Evolutionary conservation across 2,329 filamentous ascomycete genomes (phyloP).

Genomic region (Lomentospora prolificans): DNA sequence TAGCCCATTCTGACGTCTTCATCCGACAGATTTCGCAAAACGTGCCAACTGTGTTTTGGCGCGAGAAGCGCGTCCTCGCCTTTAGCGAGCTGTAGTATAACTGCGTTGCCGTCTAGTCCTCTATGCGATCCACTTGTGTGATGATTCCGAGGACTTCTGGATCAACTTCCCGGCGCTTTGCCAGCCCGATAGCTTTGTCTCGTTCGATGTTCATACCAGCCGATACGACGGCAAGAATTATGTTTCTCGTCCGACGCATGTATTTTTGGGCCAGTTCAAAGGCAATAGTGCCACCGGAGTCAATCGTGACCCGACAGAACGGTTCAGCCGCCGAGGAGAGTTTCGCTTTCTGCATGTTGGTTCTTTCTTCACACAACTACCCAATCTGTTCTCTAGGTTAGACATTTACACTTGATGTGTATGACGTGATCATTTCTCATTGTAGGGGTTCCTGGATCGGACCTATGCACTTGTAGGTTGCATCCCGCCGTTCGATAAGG

Average conservation of each 20-base stretch:
- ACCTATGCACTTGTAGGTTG: too few relatives aligned
- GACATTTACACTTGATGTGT: too few relatives aligned
- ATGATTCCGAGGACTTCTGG: neutral
- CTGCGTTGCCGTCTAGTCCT: neutral
- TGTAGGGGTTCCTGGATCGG: too few relatives aligned
- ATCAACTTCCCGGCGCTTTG: constrained; percentile 15
- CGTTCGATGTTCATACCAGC: constrained; percentile 48
- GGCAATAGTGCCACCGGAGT: constrained; percentile 26
- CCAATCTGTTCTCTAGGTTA: too few relatives aligned
- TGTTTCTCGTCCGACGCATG: constrained; percentile 44
- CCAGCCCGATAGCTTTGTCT: constrained; percentile 44
- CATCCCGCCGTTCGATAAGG: too few relatives aligned
- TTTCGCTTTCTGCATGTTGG: neutral
- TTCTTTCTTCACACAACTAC: neutral
- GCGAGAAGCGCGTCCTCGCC: neutral
- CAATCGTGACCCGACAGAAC: neutral
- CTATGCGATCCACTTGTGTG: neutral
- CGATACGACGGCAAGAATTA: constrained; percentile 50
- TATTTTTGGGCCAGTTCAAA: constrained; percentile 40
- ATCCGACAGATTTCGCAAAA: neutral
- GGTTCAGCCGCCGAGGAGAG: neutral
- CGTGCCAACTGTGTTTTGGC: neutral
- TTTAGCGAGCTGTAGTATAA: neutral
- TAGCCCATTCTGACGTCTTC: neutral
- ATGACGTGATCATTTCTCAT: too few relatives aligned